Conservation (phyloP, 129 eudicot species). For the Deinandra increscens region DNA sequence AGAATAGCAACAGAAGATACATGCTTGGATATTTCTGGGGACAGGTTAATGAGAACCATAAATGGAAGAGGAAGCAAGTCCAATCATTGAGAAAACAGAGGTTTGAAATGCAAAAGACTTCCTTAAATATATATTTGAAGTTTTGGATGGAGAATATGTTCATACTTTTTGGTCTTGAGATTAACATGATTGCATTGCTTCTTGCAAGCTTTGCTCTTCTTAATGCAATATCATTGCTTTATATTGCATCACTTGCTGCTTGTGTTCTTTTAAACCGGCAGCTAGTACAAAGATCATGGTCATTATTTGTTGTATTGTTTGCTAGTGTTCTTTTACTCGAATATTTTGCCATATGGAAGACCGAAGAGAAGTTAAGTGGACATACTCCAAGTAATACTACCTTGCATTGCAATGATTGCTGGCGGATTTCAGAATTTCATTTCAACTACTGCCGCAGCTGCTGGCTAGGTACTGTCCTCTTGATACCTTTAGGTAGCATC, state of each 20-base stretch:
- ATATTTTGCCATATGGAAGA: constrained; percentile 82
- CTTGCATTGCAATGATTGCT: constrained; percentile 87
- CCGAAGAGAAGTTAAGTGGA: constrained; percentile 38
- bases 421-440: constrained; percentile 60
- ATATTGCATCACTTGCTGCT: constrained; percentile 83
- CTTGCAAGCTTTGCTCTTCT: constrained; percentile 80
- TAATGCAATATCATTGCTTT: constrained; percentile 74
- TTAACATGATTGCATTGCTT: constrained; percentile 86
- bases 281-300: constrained; percentile 77
- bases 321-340: constrained; percentile 74
- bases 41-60: constrained; percentile 66
- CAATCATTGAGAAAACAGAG: constrained; percentile 69
- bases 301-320: constrained; percentile 71
- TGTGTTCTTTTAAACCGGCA: constrained; percentile 70
- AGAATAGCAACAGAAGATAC: constrained; percentile 41
- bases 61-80: constrained; percentile 79
- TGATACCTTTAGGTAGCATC: neutral
- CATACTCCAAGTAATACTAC: constrained; percentile 31
- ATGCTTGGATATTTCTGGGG: constrained; percentile 70
- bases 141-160: constrained; percentile 97
- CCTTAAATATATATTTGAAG: constrained; percentile 73
- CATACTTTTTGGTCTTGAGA: constrained; percentile 98
- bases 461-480: constrained; percentile 80
- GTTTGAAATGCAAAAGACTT: constrained; percentile 81
- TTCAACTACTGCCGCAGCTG: constrained; percentile 66